Percentiles rank a stretch among this genome's conserved stretches.
Evolutionary conservation across 108 stramenopile species (phyloP).

Genomic region (Nitzschia sp.): DNA sequence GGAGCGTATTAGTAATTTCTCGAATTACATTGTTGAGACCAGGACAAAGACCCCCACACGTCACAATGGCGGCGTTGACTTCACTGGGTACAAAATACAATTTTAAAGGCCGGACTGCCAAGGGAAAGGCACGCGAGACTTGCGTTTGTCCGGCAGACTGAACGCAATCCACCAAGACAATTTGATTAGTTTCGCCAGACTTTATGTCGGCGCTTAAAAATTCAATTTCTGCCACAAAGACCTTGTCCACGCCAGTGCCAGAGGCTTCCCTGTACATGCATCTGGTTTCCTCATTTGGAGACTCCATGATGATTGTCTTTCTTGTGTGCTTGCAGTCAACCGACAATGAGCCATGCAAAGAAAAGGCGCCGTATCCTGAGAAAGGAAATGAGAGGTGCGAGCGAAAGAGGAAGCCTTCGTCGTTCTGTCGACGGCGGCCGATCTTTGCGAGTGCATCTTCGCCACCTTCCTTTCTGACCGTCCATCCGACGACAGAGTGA

Average conservation of each 20-base stretch:
- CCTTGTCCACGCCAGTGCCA: background rate
- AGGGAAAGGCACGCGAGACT: background rate
- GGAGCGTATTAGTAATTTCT: slow-evolving; percentile 60
- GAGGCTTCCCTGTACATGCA: background rate
- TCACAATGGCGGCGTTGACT: slow-evolving; percentile 92
- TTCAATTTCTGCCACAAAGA: background rate
- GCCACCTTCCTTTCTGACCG: too few species aligned
- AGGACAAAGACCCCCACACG: slow-evolving; percentile 48
- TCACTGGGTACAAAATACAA: slow-evolving; percentile 77
- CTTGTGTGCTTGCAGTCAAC: too few species aligned
- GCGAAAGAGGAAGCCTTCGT: too few species aligned
- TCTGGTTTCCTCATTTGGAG: background rate
- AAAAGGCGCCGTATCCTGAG: too few species aligned
- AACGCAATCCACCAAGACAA: background rate
- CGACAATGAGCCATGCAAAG: too few species aligned
- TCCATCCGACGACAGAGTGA: too few species aligned
- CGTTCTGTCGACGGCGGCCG: too few species aligned
- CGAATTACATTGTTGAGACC: slow-evolving; percentile 84
- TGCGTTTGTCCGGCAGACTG: background rate
- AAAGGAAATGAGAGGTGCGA: too few species aligned
- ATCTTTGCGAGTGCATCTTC: too few species aligned
- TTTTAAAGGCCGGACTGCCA: background rate
- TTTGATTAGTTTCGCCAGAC: background rate
- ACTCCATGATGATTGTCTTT: background rate
- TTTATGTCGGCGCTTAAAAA: background rate